Base-by-base conservation (phyloP, 352 stramenopile genomes). In the Pythium oligandrum region DNA sequence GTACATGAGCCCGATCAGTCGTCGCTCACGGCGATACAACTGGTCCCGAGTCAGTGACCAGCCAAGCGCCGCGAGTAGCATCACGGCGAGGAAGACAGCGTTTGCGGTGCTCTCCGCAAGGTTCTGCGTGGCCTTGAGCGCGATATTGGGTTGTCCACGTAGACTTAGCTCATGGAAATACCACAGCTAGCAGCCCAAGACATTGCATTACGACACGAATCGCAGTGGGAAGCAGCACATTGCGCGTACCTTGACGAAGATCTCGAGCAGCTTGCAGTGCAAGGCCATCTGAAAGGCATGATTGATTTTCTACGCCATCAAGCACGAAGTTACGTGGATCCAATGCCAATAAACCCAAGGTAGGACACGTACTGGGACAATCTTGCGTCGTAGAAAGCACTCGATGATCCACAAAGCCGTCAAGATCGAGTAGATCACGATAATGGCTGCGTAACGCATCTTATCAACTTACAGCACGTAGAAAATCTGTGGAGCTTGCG, bases 1-100 rank as follows among this genome's bases (percentile, higher is more conserved):
- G 6, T 75, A 82, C 6, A 81, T 43, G 3, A 74, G 32, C 1
- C 48, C 33, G 9, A 86, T 54, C 33, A 83, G 60, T 1, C 65
- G 66, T 1, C 40, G 53, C 54, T 90, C 78, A 26, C 70, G 65
- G 1, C 49, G 45, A 12, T 66, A 75, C 5, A 87, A 61, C n/a
- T 49, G 34, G 30, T 78, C 63, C 12, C 78, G 70, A 43, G 70
- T 84, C 37, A 86, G 63, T 4, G 78, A 86, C 78, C 78, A 90
- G 0, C 76, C 76, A 5, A 90, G 67, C n/a, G 78, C 65, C 2
- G 65, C 65, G 2, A 81, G 64, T 36, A 85, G 62, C 44, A 83
- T 65, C 32, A 86, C 64, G 9, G 55, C 64, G 0, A 85, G 50
- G 7, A 90, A 59, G 8, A 67, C 53, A 0, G 71, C 69, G 48